Evolutionary conservation across 2,329 filamentous ascomycete species (phyloP), one percentile per base, ranked within the genome.

Genomic region (Rasamsonia emersonii): DNA sequence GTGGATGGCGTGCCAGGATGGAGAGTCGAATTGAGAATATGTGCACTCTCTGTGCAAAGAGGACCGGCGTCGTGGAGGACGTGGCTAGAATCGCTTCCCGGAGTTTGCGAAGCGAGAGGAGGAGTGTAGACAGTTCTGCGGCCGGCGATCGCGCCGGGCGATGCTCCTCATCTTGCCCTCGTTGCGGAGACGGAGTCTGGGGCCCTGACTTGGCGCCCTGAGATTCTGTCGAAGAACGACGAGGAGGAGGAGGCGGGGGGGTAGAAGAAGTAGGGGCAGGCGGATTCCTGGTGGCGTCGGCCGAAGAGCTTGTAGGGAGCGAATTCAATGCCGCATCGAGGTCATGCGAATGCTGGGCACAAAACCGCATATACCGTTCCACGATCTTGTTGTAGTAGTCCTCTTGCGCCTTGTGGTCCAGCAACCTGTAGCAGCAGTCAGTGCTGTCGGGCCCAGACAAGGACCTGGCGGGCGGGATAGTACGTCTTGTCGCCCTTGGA

Each of bases 401-500:
- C 56, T 93, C 82, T 61, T 96, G 89, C 5, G 73, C 74, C 61
- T 83, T 85, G 58, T 72, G 66, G 47, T 89, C 77, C 36, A 84
- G 71, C 20, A 88, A 64, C 48, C 82, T 85, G 43, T 29, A 23
- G 28, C 20, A 21, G 27, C 24, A 38, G 18, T 33, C 23, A 30
- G 26, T 24, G 26, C 20, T 24, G 36, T 43, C 35, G 16, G 21
- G 18, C 33, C 14, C 13, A 16, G 23, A 18, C 18, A 9, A 24
- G 27, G 24, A 14, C 24, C 9, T n/a, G 9, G 15, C 9, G 4
- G 29, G 29, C 26, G 19, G 35, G 23, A 14, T 26, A 14, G 39
- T 67, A 89, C 86, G 82, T 80, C 28, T 71, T 82, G 58, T 96
- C 89, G 32, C 89, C 89, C 53, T 94, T 95, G 2, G 86, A 94